These are phyloP conservation scores for Lyophyllum semitale DNA, from an alignment of 768 basidiomycete genomes.

Conservation along the genomic window DNA sequence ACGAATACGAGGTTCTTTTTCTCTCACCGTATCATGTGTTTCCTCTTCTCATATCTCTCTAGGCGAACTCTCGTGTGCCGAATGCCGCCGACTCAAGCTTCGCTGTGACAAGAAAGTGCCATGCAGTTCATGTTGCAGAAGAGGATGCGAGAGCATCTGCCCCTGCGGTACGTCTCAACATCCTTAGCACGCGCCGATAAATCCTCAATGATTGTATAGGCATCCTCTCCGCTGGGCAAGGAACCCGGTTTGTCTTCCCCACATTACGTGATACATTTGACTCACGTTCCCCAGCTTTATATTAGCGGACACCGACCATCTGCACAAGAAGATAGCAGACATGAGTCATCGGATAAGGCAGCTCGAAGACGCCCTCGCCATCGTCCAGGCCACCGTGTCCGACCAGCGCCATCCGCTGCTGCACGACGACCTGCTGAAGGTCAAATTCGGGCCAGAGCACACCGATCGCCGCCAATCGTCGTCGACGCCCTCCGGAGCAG, in stretches of 20 bases:
- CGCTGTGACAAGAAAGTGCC: constrained; percentile 56
- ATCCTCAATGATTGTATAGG: constrained; percentile 28
- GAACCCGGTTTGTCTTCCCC: constrained; percentile 37
- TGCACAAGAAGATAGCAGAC: constrained; percentile 65
- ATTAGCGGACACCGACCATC: constrained; percentile 63
- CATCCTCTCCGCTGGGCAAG: constrained; percentile 52
- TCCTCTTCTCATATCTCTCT: not conserved
- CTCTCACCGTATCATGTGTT: not conserved
- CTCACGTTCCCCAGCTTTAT: constrained; percentile 48
- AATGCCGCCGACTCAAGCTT: constrained; percentile 52
- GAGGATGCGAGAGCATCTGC: constrained; percentile 67
- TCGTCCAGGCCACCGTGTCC: constrained; percentile 58
- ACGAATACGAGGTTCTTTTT: constrained; percentile 41
- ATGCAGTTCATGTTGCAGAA: constrained; percentile 50
- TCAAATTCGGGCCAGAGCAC: constrained; percentile 61
- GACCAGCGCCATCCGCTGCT: constrained; percentile 63
- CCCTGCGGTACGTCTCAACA: constrained; percentile 45
- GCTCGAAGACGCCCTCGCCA: constrained; percentile 67
- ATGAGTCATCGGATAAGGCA: constrained; percentile 72
- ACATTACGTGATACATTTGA: not conserved
- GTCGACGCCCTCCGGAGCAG: constrained; percentile 23
- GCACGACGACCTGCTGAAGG: constrained; percentile 49
- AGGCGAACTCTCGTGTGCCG: constrained; percentile 58
- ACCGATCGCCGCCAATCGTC: constrained; percentile 26
- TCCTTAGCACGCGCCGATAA: not conserved